Percentiles rank a stretch among this genome's conserved stretches.
Evolutionary conservation across 2,329 filamentous ascomycete species (phyloP).

Genomic region (Trichocomaceae sp.): DNA sequence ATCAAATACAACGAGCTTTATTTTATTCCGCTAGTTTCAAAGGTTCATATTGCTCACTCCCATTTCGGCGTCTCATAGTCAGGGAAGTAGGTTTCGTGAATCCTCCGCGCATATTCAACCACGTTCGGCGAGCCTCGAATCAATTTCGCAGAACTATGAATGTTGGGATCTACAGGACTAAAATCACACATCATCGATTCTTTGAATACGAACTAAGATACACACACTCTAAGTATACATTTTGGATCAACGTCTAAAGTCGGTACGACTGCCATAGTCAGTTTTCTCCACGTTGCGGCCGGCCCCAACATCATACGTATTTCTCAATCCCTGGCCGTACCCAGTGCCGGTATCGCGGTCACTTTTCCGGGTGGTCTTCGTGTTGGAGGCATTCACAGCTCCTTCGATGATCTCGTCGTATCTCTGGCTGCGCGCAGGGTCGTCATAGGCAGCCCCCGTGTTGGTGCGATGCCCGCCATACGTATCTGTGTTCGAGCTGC

Average conservation of each 20-base stretch:
- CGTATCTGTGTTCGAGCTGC: constrained; percentile 2
- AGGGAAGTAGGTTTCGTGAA: constrained; percentile 52
- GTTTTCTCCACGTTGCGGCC: neutral
- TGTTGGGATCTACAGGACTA: too few relatives aligned
- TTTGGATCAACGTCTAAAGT: neutral
- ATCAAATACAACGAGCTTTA: neutral
- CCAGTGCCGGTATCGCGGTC: neutral
- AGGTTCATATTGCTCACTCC: neutral
- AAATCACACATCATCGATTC: too few relatives aligned
- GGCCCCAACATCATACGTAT: constrained; percentile 5
- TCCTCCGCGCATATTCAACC: constrained; percentile 51
- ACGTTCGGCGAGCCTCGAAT: constrained; percentile 39
- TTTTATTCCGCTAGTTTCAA: neutral
- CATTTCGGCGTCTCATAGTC: constrained; percentile 44
- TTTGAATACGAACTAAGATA: too few relatives aligned
- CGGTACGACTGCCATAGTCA: neutral
- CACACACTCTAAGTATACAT: neutral
- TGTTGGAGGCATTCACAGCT: neutral
- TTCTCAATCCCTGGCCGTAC: neutral
- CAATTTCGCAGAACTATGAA: constrained; percentile 42
- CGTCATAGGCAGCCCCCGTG: constrained; percentile 3
- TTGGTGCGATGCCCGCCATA: neutral
- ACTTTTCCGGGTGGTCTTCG: neutral
- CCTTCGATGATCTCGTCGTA: neutral
- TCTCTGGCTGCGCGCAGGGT: neutral